Base-by-base conservation (phyloP, 2,329 filamentous ascomycete species). In the Fusarium sp. region DNA sequence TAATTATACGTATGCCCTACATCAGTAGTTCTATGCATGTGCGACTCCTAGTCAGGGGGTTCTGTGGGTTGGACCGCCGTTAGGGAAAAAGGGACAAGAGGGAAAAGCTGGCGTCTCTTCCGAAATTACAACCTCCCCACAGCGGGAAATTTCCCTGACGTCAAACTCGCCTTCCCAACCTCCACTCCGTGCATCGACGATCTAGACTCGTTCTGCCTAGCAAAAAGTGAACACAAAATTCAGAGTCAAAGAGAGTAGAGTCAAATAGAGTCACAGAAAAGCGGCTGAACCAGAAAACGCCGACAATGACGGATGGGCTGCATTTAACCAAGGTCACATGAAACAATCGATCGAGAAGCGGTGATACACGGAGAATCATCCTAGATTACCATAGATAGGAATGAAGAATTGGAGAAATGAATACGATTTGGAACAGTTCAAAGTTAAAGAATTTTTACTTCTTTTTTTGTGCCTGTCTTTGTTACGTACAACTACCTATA, bases 401-500 rank as follows among this genome's bases (percentile, higher is more conserved):
- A 64, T 64, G 57, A 52, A 27, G 22, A 42, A 20, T 27, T 40
- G 32, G 32, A 52, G 60, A 68, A 56, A 68, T 54, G 27, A 64
- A 70, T 70, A 43, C 61, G 52, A 59, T 58, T 53, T 52, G 56
- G 56, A 68, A 59, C 44, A 66, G 49, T 60, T 45, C 40, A 58
- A 53, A 56, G 32, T 72, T 52, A 71, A 74, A 69, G 68, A 75
- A 76, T 66, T 81, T 79, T 78, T 78, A 70, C 74, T 79, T 76
- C 74, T 77, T 79, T 79, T 75, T 78, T 78, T 78, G 74, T 77
- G 76, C 77, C 75, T 81, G 77, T 80, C 44, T 53, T 53, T 53
- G 32, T 63, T 77, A 70, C 51, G 69, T 72, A 79, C 77, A 81
- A 76, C 78, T 81, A 80, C 76, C 77, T 78, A 80, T 78, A 78